Percentiles rank a stretch among this genome's conserved stretches.
phyloP scores from a whole-genome alignment of 2,329 filamentous ascomycete genomes.

The Podosphaera fusca region DNA sequence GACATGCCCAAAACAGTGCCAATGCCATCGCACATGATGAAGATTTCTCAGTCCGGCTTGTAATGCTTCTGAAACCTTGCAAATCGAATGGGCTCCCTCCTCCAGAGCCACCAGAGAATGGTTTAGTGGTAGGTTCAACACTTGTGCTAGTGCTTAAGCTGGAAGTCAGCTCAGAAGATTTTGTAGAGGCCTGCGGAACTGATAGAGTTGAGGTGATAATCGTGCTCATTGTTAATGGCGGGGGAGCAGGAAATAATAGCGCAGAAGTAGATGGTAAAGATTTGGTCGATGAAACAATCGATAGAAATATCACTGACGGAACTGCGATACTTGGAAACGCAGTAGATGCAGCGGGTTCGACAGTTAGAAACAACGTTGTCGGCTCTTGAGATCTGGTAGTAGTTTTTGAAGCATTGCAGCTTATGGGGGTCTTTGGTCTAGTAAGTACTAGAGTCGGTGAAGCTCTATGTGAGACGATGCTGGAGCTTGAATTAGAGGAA shows the following conservation, averaged over 20 bases:
- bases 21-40: neutral
- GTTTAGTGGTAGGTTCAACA: slow-evolving; percentile 1
- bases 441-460: neutral
- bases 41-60: slow-evolving; percentile 1
- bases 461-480: neutral
- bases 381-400: slow-evolving; percentile 2
- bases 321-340: neutral
- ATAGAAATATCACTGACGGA: neutral
- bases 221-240: slow-evolving; percentile 1
- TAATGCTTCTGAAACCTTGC: slow-evolving; percentile 2
- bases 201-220: slow-evolving; percentile 8
- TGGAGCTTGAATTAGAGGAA: slow-evolving; percentile 2
- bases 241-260: neutral
- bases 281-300: neutral
- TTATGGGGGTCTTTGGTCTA: slow-evolving; percentile 3
- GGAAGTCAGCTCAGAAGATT: neutral
- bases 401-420: slow-evolving; percentile 2
- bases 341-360: neutral
- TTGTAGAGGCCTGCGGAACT: slow-evolving; percentile 6
- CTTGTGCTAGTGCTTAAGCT: neutral
- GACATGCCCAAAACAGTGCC: slow-evolving; percentile 32
- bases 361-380: neutral
- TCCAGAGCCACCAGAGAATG: slow-evolving; percentile 4
- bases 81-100: slow-evolving; percentile 13
- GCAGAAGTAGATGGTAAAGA: neutral